Percentiles rank a stretch among this genome's conserved stretches.
Conservation (phyloP, 768 basidiomycete species). For the Boletus rubescentipes region DNA sequence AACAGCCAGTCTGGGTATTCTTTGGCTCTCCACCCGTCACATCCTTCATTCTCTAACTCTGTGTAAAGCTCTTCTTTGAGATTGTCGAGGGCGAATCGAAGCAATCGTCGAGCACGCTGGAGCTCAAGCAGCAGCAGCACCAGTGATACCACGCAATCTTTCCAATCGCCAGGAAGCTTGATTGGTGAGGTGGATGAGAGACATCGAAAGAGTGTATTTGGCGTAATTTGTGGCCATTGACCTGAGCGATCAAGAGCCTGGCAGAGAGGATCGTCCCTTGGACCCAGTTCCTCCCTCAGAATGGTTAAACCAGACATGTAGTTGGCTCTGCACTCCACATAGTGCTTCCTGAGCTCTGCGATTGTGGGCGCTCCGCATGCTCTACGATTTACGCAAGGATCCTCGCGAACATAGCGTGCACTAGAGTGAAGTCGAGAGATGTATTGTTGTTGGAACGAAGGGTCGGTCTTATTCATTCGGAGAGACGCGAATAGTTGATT, state of each 20-base stretch:
- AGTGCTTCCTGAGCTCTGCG: too few relatives aligned
- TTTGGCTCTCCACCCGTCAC: conserved; percentile 13
- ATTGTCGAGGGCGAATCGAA: conserved; percentile 20
- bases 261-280: conserved; percentile 8
- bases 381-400: too few relatives aligned
- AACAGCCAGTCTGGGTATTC: conserved; percentile 42
- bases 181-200: conserved; percentile 28
- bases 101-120: conserved; percentile 40
- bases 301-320: too few relatives aligned
- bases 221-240: conserved; percentile 40
- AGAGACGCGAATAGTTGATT: neutral
- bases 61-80: conserved; percentile 32
- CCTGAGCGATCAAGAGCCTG: conserved; percentile 18
- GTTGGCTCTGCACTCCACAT: neutral
- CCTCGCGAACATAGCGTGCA: too few relatives aligned
- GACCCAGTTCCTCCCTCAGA: conserved; percentile 4
- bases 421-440: too few relatives aligned
- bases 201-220: conserved; percentile 28
- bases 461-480: too few relatives aligned
- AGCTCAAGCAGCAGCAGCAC: conserved; percentile 30
- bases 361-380: too few relatives aligned
- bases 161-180: conserved; percentile 31
- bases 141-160: conserved; percentile 26
- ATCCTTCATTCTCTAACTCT: conserved; percentile 29
- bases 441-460: too few relatives aligned